These are phyloP conservation scores for Diutina neorugosa DNA, from an alignment of 1,139 yeast species.

Conservation along the genomic window DNA sequence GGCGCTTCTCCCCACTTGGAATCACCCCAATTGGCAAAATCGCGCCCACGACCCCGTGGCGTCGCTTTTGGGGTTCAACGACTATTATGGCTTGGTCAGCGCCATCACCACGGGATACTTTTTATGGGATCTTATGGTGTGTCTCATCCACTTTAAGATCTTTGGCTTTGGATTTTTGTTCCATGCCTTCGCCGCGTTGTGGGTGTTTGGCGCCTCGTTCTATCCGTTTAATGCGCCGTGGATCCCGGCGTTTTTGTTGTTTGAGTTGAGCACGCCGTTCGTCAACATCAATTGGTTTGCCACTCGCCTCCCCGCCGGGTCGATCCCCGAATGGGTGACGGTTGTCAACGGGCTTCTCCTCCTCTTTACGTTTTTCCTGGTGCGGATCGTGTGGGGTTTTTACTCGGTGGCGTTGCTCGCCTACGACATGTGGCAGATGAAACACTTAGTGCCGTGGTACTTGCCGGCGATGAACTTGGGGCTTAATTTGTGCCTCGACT, in stretches of 20 bases:
- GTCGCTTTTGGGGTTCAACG: constrained; percentile 53
- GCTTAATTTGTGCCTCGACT: constrained; percentile 55
- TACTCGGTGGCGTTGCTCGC: constrained; percentile 49
- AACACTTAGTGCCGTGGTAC: constrained; percentile 11
- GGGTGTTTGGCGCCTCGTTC: constrained; percentile 51
- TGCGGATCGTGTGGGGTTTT: constrained; percentile 84
- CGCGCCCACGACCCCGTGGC: constrained; percentile 28
- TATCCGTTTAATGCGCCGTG: constrained; percentile 52
- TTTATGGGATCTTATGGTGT: constrained; percentile 77
- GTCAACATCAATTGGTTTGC: constrained; percentile 89
- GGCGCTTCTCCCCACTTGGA: constrained; percentile 47
- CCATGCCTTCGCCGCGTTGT: constrained; percentile 76
- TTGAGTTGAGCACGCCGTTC: constrained; percentile 90
- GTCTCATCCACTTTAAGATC: constrained; percentile 42
- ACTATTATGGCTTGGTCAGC: constrained; percentile 61
- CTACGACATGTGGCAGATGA: constrained; percentile 33
- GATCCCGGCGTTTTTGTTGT: constrained; percentile 72
- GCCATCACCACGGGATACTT: constrained; percentile 78
- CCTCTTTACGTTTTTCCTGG: constrained; percentile 58
- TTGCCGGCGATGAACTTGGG: constrained; percentile 34
- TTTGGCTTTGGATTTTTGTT: constrained; percentile 78
- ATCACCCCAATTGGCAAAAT: constrained; percentile 33
- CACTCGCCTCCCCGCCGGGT: constrained; percentile 52
- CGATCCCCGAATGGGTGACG: constrained; percentile 38
- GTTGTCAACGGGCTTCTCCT: constrained; percentile 60